Evolutionary conservation across 805 yeast species (phyloP), one percentile per base, ranked within the genome.

Genomic region (Komagataella mondaviorum): DNA sequence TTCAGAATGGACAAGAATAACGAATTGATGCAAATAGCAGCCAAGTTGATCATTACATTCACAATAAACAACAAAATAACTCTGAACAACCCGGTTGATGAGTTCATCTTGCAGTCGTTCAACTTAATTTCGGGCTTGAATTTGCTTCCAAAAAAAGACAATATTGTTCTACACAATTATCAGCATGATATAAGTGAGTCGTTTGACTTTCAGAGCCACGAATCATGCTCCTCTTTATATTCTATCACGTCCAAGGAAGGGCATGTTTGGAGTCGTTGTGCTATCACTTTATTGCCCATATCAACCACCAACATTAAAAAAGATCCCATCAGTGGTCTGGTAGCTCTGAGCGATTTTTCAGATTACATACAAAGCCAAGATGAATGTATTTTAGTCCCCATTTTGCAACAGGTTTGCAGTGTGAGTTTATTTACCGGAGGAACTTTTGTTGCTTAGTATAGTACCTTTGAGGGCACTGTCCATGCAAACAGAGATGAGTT

Each of bases 251-350:
- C 62, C 4, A 49, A 51, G 16, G 61, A 64, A 18, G 63, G 60
- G 8, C 67, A 68, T 48, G 39, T 48, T 2, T 71, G 75, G 75
- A 62, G 58, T 43, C 56, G 71, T 23, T 71, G 76, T 55, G 56
- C 65, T 12, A 56, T 65, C 4, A 69, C 73, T 1, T 53, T 70
- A 24, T 54, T 70, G 14, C 76, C 76, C 1, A 49, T 71, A 6
- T 47, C 69, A 23, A 61, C 63, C 8, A 61, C 71, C 4, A 53
- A 61, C 7, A 61, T 68, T 2, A 30, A 10, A 8, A 30, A 30
- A 30, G 39, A 30, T 30, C 39, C 39, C 14, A 30, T 30, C 5
- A 30, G 39, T 30, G 39, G 39, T 8, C 39, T 30, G 39, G 39
- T 30, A 10, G 39, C 39, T 10, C 14, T 30, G n/a, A 30, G 14